Evolutionary conservation across 164 flowering plant species (phyloP).

Genomic region (Chimonanthus praecox): DNA sequence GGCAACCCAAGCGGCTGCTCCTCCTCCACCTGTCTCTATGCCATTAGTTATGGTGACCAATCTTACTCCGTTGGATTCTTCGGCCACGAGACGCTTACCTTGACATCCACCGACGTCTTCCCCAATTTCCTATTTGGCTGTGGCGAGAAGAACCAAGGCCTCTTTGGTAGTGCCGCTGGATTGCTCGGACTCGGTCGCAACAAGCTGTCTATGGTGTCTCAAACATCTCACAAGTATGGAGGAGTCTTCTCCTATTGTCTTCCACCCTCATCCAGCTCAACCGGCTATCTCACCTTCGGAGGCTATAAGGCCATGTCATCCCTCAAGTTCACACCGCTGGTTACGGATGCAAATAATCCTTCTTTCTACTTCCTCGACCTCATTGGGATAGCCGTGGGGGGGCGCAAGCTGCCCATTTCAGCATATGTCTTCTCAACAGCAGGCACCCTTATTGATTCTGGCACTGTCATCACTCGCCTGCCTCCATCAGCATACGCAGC

Average conservation of each 20-base stretch:
- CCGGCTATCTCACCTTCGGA: slow-evolving; percentile 41
- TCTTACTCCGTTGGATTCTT: slow-evolving; percentile 42
- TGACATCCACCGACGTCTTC: slow-evolving; percentile 23
- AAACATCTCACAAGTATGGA: slow-evolving; percentile 33
- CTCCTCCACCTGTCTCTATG: slow-evolving; percentile 39
- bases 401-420: slow-evolving; percentile 18
- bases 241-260: slow-evolving; percentile 49
- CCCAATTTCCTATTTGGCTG: slow-evolving; percentile 44
- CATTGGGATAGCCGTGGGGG: slow-evolving; percentile 26
- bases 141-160: slow-evolving; percentile 47
- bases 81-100: slow-evolving; percentile 27
- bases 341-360: slow-evolving; percentile 4
- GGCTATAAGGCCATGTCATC: background rate
- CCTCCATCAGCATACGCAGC: slow-evolving; percentile 42
- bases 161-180: slow-evolving; percentile 43
- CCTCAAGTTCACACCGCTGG: slow-evolving; percentile 18
- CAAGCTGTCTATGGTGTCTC: slow-evolving; percentile 36
- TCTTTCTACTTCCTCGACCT: slow-evolving; percentile 34
- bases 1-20: slow-evolving; percentile 26
- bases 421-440: slow-evolving; percentile 15
- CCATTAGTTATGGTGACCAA: slow-evolving; percentile 43
- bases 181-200: slow-evolving; percentile 48
- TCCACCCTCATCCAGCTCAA: slow-evolving; percentile 29
- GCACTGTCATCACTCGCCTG: slow-evolving; percentile 52
- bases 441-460: slow-evolving; percentile 49